Conservation (phyloP, 2,329 filamentous ascomycete species). For the Verticillium isaacii region DNA sequence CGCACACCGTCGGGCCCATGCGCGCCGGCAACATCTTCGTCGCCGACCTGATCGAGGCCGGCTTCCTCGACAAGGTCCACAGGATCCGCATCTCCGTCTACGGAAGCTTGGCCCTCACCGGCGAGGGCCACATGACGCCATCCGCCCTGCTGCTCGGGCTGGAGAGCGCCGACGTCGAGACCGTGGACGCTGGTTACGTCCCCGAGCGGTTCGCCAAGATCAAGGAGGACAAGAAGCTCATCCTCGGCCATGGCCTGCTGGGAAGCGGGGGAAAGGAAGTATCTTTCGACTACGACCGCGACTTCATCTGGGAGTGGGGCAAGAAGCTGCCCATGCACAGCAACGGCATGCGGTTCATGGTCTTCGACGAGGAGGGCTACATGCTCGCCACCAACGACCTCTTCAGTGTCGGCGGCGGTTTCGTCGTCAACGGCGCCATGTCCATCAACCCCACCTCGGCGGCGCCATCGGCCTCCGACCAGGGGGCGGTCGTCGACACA, state of each 20-base stretch:
- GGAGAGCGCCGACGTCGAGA: constrained; percentile 43
- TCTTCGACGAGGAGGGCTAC: constrained; percentile 40
- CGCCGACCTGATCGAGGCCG: constrained; percentile 39
- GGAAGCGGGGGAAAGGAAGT: constrained; percentile 37
- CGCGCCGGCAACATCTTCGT: constrained; percentile 48
- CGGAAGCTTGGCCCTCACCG: constrained; percentile 44
- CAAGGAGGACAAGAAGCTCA: constrained; percentile 38
- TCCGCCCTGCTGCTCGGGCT: constrained; percentile 44
- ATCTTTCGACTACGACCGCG: constrained; percentile 41
- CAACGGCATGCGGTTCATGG: constrained; percentile 48
- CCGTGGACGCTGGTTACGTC: constrained; percentile 43
- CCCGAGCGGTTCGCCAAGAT: constrained; percentile 40
- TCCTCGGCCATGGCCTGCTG: constrained; percentile 34
- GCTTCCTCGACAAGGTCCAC: constrained; percentile 37
- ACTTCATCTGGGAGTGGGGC: constrained; percentile 48
- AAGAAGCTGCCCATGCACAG: constrained; percentile 46
- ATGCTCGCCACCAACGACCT: constrained; percentile 44
- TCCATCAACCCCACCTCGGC: constrained; percentile 31
- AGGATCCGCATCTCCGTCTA: constrained; percentile 44
- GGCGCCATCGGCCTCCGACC: constrained; percentile 6
- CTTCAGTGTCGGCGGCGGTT: constrained; percentile 48
- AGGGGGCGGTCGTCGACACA: constrained; percentile 8
- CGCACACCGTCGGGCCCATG: constrained; percentile 48
- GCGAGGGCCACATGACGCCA: constrained; percentile 48
- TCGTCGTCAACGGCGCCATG: constrained; percentile 45